Base-by-base conservation (phyloP, 139 green algal species). In the Microglena sp. region DNA sequence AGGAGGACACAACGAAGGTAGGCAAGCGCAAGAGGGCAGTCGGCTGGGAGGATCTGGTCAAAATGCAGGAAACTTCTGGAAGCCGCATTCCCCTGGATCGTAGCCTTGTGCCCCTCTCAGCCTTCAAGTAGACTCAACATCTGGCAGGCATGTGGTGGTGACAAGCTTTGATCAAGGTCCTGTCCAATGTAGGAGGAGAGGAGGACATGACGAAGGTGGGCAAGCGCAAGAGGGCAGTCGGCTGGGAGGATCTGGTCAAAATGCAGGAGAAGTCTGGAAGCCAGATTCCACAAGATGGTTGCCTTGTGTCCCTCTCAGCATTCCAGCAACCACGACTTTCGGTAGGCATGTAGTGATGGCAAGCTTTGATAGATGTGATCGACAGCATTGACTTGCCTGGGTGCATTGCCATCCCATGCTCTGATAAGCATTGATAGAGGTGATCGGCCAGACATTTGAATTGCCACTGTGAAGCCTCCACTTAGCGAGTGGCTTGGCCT, bases 11-110 rank as follows among this genome's bases (percentile, higher is more conserved):
- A n/a, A n/a, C 67, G 33, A 43, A 63, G 33, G 70, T 78, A 0
- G 75, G 70, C 29, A 58, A 62, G 2, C 60, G 75, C 27, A 71
- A 71, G 59, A 54, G 75, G 1, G 5, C 54, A 2, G 62, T 73
- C 29, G 46, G 59, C 32, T 76, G 70, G 70, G 57, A 67, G 11
- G 43, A 62, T 31, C 32, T 66, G 35, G n/a, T n/a, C n/a, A 6
- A 66, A 35, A 27, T 32, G 32, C 29, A 66, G 6, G 33, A 66
- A 22, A 8, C 21, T 5, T 30, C 54, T 18, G 8, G 26, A 6
- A 22, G 18, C 5, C 15, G 18, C 11, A 55, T 66, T 5, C 59
- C 59, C 6, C 59, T 66, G 6, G 59, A 66, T 33, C 33, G 59
- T 32, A 35, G 33, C 11, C 59, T 66, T 15, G 59, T 66, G 59